A percentile compares a stretch with the other conserved stretches of the same genome.
These are phyloP conservation scores for Metarhizium guizhouense DNA, from an alignment of 2,329 filamentous ascomycete genomes.

Conservation along the genomic window DNA sequence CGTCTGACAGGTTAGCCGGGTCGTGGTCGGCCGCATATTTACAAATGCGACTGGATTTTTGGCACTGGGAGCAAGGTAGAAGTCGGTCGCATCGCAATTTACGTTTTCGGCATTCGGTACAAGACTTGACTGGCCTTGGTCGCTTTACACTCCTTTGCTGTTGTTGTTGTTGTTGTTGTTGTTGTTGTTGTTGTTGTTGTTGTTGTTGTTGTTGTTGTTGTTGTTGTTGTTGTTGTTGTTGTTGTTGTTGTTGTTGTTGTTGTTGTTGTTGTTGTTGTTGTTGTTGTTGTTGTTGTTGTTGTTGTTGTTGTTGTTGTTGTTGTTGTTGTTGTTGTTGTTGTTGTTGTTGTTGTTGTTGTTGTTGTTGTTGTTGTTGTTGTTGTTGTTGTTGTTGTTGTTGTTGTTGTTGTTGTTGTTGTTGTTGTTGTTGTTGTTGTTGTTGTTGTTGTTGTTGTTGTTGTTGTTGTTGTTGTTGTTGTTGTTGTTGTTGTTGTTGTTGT, in stretches of 20 bases:
- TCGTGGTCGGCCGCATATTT: slow-evolving; percentile 43
- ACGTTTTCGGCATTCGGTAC: slow-evolving; percentile 47
- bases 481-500: slow-evolving; percentile 9
- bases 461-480: slow-evolving; percentile 17
- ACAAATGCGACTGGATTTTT: slow-evolving; percentile 45
- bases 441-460: slow-evolving; percentile 9
- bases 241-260: slow-evolving; percentile 9
- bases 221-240: slow-evolving; percentile 16
- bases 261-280: slow-evolving; percentile 16
- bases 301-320: slow-evolving; percentile 10
- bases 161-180: slow-evolving; percentile 11
- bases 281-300: slow-evolving; percentile 9
- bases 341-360: slow-evolving; percentile 8
- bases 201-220: too few relatives aligned
- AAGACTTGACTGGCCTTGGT: slow-evolving; percentile 46
- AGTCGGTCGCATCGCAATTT: slow-evolving; percentile 48
- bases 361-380: slow-evolving; percentile 17
- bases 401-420: slow-evolving; percentile 10
- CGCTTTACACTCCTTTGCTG: slow-evolving; percentile 40
- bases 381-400: slow-evolving; percentile 9
- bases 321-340: slow-evolving; percentile 19
- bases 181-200: too few relatives aligned
- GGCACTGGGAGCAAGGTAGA: slow-evolving; percentile 49
- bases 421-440: slow-evolving; percentile 18
- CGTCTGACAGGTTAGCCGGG: slow-evolving; percentile 37